Conservation (phyloP, 208 protist genomes). For the Histomonas meleagridis region DNA sequence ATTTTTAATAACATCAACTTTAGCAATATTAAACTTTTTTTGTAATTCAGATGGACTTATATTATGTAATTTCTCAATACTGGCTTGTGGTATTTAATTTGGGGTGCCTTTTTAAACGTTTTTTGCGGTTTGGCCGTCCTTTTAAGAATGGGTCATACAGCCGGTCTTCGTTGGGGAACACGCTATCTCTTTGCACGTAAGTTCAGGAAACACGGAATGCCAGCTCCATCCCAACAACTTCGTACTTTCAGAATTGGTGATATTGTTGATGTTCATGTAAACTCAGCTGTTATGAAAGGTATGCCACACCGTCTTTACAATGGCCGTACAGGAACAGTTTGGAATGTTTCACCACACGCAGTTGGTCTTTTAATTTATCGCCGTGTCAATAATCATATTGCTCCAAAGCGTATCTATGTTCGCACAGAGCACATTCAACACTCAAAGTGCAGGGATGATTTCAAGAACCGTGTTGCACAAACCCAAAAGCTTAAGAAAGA, state of each 20-base stretch:
- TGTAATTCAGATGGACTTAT: too few relatives aligned
- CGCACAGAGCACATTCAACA: slow-evolving; percentile 94
- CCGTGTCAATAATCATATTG: slow-evolving; percentile 79
- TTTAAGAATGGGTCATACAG: slow-evolving; percentile 75
- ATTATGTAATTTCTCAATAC: too few relatives aligned
- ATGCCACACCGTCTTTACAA: slow-evolving; percentile 99
- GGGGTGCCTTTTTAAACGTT: too few relatives aligned
- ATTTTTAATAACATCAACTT: too few relatives aligned
- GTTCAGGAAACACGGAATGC: slow-evolving; percentile 79
- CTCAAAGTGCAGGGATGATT: slow-evolving; percentile 66
- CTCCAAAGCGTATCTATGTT: slow-evolving; percentile 97
- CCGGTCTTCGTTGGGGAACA: slow-evolving; percentile 86
- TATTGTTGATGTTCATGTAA: slow-evolving; percentile 92
- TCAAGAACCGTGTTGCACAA: slow-evolving; percentile 58
- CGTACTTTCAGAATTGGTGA: slow-evolving; percentile 89
- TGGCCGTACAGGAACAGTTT: slow-evolving; percentile 95
- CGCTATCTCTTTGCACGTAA: slow-evolving; percentile 85
- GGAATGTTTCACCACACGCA: slow-evolving; percentile 92
- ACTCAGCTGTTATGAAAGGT: slow-evolving; percentile 91
- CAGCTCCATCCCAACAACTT: slow-evolving; percentile 76
- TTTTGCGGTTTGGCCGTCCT: too few relatives aligned
- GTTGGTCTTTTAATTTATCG: slow-evolving; percentile 99
- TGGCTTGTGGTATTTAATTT: too few relatives aligned
- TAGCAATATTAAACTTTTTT: too few relatives aligned
- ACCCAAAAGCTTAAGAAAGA: slow-evolving; percentile 42